A percentile compares a stretch with the other conserved stretches of the same genome.
Evolutionary conservation across 805 yeast genomes (phyloP).

Genomic region (Schizosaccharomyces octosporus): DNA sequence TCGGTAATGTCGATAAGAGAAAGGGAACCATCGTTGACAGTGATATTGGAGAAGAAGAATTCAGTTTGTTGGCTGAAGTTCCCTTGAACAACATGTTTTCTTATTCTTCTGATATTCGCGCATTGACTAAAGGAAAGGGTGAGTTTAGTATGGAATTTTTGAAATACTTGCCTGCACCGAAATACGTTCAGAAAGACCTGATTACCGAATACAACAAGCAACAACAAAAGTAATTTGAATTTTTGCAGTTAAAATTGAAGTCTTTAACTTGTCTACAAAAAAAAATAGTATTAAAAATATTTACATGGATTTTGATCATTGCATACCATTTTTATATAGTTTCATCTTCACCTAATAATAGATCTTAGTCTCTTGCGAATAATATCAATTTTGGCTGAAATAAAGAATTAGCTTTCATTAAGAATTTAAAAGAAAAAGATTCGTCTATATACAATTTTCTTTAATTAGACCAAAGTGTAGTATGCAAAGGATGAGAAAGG

Average conservation of each 20-base stretch:
- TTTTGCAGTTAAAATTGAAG: not conserved
- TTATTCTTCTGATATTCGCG: constrained; percentile 82
- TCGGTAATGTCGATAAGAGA: constrained; percentile 74
- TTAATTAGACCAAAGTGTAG: too few species aligned
- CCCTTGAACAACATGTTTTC: constrained; percentile 93
- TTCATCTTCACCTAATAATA: too few species aligned
- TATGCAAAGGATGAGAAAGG: too few species aligned
- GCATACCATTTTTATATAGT: too few species aligned
- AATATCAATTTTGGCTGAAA: too few species aligned
- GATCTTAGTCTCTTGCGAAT: too few species aligned
- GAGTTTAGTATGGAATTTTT: constrained; percentile 89
- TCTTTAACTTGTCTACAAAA: not conserved
- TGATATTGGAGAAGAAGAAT: constrained; percentile 82
- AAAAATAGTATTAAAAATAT: too few species aligned
- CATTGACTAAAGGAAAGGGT: constrained; percentile 95
- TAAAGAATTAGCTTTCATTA: too few species aligned
- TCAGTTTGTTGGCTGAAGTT: constrained; percentile 81
- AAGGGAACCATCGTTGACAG: constrained; percentile 85
- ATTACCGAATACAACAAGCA: constrained; percentile 59
- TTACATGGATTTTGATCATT: too few species aligned
- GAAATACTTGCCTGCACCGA: constrained; percentile 72
- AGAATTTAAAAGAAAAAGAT: too few species aligned
- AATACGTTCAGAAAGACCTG: constrained; percentile 72
- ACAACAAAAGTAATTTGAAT: constrained; percentile 9
- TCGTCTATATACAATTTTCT: too few species aligned